Percentiles rank a stretch among this genome's conserved stretches.
These are phyloP conservation scores for Pyrenula aspistea DNA, from an alignment of 495 filamentous ascomycete species.

Conservation along the genomic window DNA sequence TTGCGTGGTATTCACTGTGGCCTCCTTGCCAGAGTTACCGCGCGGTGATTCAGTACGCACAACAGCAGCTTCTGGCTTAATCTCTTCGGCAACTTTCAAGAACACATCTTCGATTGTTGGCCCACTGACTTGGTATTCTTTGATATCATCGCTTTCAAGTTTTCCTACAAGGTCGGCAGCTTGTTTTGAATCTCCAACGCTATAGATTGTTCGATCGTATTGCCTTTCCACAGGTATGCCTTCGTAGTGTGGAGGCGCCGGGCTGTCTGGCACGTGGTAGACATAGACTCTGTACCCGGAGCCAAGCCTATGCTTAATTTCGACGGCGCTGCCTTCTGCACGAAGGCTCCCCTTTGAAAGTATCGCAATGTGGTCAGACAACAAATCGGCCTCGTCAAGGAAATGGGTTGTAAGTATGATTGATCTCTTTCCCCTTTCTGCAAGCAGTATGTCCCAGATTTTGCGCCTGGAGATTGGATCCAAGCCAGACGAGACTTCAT, in stretches of 20 bases:
- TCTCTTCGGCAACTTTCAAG: slow-evolving; percentile 66
- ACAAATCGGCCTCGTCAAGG: slow-evolving; percentile 64
- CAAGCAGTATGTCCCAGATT: slow-evolving; percentile 81
- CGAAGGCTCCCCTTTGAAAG: slow-evolving; percentile 60
- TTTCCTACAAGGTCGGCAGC: slow-evolving; percentile 53
- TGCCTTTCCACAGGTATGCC: slow-evolving; percentile 42
- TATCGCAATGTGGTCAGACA: slow-evolving; percentile 69
- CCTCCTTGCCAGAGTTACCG: not conserved
- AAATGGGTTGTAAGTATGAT: slow-evolving; percentile 82
- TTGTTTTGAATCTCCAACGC: slow-evolving; percentile 46
- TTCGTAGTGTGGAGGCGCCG: slow-evolving; percentile 27
- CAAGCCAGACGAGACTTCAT: slow-evolving; percentile 74
- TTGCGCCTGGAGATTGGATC: slow-evolving; percentile 72
- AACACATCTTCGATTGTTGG: slow-evolving; percentile 87
- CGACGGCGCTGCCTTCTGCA: slow-evolving; percentile 65
- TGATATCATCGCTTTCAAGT: slow-evolving; percentile 48
- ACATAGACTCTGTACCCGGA: slow-evolving; percentile 70
- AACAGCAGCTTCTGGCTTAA: slow-evolving; percentile 22
- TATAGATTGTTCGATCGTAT: slow-evolving; percentile 60
- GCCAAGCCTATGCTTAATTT: slow-evolving; percentile 55
- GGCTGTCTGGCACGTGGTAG: slow-evolving; percentile 31
- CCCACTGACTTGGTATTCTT: slow-evolving; percentile 65
- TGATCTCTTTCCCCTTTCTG: slow-evolving; percentile 62
- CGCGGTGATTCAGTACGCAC: not conserved
- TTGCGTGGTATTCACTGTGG: not conserved